phyloP scores from a whole-genome alignment of 208 protist genomes.

The Acanthamoeba quina region DNA sequence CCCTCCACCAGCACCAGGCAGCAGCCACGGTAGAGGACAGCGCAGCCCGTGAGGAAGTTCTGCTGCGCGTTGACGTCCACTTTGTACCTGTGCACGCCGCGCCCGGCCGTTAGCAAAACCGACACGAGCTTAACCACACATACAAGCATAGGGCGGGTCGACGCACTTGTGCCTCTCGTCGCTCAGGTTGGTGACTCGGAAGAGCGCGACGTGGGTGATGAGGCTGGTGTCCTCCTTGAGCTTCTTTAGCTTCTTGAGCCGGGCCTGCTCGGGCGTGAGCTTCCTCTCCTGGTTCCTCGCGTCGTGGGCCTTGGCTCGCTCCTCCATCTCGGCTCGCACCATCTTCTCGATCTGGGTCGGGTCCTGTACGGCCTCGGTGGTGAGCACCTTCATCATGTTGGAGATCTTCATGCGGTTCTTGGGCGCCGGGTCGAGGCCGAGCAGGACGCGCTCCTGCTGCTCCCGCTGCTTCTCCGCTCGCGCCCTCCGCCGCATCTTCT shows the following conservation, averaged over 20 bases:
- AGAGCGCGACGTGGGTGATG: slow-evolving; percentile 51
- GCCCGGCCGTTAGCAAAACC: not conserved
- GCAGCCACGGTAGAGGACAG: slow-evolving; percentile 59
- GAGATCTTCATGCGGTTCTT: slow-evolving; percentile 82
- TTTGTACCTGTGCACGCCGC: slow-evolving; percentile 62
- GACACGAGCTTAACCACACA: slow-evolving; percentile 40
- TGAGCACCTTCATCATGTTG: slow-evolving; percentile 86
- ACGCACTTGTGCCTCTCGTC: slow-evolving; percentile 65
- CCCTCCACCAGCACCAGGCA: slow-evolving; percentile 84
- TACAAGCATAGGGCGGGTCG: not conserved
- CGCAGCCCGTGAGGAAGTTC: slow-evolving; percentile 73
- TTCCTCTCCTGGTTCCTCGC: slow-evolving; percentile 76
- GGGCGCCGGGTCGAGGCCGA: slow-evolving; percentile 76
- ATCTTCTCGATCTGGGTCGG: slow-evolving; percentile 79
- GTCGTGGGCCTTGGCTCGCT: slow-evolving; percentile 66
- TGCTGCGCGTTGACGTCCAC: slow-evolving; percentile 84
- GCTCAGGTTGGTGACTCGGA: slow-evolving; percentile 46
- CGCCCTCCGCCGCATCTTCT: slow-evolving; percentile 77
- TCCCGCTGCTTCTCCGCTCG: slow-evolving; percentile 67
- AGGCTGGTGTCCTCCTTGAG: slow-evolving; percentile 48
- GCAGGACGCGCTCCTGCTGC: slow-evolving; percentile 70
- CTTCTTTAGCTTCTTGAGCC: slow-evolving; percentile 79
- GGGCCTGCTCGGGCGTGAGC: slow-evolving; percentile 82
- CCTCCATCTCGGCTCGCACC: slow-evolving; percentile 75
- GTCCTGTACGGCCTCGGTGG: slow-evolving; percentile 80